A percentile compares a stretch with the other conserved stretches of the same genome.
Evolutionary conservation across 2,329 filamentous ascomycete species (phyloP).

Genomic region (Colletotrichum spaethianum): DNA sequence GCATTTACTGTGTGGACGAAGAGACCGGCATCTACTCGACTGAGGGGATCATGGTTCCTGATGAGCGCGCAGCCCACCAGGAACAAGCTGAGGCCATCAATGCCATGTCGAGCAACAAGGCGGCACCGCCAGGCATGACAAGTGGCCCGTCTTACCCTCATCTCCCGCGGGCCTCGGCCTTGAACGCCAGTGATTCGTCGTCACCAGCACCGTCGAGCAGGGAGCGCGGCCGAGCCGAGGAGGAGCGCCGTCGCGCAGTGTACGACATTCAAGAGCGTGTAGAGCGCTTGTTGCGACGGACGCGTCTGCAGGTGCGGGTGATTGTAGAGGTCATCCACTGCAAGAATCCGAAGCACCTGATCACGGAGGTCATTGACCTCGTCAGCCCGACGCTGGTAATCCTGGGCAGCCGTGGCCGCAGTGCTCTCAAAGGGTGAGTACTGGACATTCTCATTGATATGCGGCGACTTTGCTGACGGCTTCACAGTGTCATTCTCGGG

Average conservation of each 20-base stretch:
- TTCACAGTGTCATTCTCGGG: constrained; percentile 85
- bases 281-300: constrained; percentile 89
- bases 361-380: constrained; percentile 96
- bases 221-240: constrained; percentile 74
- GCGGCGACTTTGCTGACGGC: constrained; percentile 49
- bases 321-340: constrained; percentile 98
- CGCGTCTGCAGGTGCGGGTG: constrained; percentile 90
- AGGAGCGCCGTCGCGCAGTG: constrained; percentile 85
- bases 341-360: constrained; percentile 96
- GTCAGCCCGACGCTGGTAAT: constrained; percentile 94
- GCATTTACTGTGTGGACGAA: constrained; percentile 94
- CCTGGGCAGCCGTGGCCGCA: constrained; percentile 90
- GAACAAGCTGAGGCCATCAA: constrained; percentile 82
- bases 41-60: constrained; percentile 71
- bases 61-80: constrained; percentile 81
- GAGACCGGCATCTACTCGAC: constrained; percentile 74
- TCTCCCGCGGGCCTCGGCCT: constrained; percentile 51
- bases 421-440: constrained; percentile 90
- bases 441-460: background rate
- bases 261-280: constrained; percentile 88
- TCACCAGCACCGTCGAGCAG: constrained; percentile 64
- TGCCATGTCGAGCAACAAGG: constrained; percentile 66
- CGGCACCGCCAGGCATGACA: constrained; percentile 44
- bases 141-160: constrained; percentile 50
- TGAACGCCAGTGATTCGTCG: constrained; percentile 52